These are phyloP conservation scores for Dysphania ambrosioides DNA, from an alignment of 148 eudicot genomes.

Conservation along the genomic window DNA sequence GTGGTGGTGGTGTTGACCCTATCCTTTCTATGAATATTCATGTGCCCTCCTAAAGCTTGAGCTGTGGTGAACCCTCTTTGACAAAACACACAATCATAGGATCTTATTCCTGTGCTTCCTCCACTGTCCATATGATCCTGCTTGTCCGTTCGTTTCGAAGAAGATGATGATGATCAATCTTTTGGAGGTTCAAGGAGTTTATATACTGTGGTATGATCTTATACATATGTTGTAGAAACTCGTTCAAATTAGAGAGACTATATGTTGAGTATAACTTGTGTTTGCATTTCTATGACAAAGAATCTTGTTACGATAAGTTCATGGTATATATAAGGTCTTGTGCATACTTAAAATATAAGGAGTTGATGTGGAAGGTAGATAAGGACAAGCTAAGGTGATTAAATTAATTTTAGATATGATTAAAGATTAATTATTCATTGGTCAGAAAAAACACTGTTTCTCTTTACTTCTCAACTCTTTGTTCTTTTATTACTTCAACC, in stretches of 20 bases:
- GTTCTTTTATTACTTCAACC: not conserved
- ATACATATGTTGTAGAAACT: not conserved
- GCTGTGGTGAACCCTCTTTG: conserved; percentile 61
- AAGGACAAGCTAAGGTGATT: not conserved
- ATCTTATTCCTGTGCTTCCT: conserved; percentile 19
- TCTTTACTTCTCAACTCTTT: not conserved
- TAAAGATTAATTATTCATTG: not conserved
- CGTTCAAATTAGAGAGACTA: not conserved
- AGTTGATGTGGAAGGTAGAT: conserved; percentile 8
- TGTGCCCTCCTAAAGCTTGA: conserved; percentile 71
- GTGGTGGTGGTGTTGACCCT: conserved; percentile 30
- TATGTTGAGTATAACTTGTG: not conserved
- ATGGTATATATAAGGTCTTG: conserved; percentile 13
- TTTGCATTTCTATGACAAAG: not conserved
- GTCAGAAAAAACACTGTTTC: not conserved
- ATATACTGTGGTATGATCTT: conserved; percentile 9
- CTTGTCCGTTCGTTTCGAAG: conserved; percentile 11
- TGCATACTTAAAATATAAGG: not conserved
- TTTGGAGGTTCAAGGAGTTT: conserved; percentile 31
- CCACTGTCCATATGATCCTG: conserved; percentile 9
- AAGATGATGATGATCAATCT: conserved; percentile 23
- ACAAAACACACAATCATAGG: conserved; percentile 56
- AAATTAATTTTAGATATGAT: not conserved
- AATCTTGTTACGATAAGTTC: not conserved
- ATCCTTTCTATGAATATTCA: conserved; percentile 65